Evolutionary conservation across 2,329 filamentous ascomycete genomes (phyloP).

Genomic region (Penicillium fuscoglaucum): DNA sequence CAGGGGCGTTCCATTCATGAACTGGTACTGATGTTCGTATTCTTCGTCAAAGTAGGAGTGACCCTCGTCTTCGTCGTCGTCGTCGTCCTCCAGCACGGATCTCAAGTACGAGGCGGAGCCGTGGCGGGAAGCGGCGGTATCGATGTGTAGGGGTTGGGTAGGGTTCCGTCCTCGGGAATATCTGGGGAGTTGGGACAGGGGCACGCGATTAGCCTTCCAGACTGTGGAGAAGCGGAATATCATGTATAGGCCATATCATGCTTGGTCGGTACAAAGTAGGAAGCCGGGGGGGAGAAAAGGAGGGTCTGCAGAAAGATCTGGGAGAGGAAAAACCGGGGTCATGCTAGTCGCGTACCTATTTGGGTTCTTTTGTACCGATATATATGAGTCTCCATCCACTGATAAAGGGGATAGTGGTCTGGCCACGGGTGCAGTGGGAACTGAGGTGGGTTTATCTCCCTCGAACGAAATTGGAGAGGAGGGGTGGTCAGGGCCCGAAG

Average conservation of each 20-base stretch:
- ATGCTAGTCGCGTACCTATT: constrained; percentile 39
- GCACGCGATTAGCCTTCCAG: constrained; percentile 30
- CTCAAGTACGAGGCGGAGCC: constrained; percentile 23
- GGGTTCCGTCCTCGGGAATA: constrained; percentile 42
- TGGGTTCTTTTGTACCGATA: constrained; percentile 39
- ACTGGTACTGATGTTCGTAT: constrained; percentile 32
- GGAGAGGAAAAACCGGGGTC: constrained; percentile 7
- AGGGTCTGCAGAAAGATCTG: constrained; percentile 6
- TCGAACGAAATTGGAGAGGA: constrained; percentile 29
- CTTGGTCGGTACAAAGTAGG: background rate
- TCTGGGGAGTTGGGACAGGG: constrained; percentile 32
- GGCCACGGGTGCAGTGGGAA: constrained; percentile 20
- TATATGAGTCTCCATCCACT: constrained; percentile 30
- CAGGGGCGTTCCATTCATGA: constrained; percentile 41
- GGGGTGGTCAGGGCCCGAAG: constrained; percentile 22
- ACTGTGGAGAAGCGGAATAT: constrained; percentile 18
- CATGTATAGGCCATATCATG: constrained; percentile 25
- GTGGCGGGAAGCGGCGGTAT: constrained; percentile 30
- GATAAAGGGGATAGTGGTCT: constrained; percentile 26
- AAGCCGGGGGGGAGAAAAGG: constrained; percentile 4
- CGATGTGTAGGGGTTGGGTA: constrained; percentile 34
- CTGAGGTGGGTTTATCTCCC: constrained; percentile 25
- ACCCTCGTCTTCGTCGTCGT: constrained; percentile 29
- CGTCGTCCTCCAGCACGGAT: constrained; percentile 28
- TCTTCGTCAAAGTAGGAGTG: constrained; percentile 30